phyloP scores from a whole-genome alignment of 2,329 filamentous ascomycete genomes.

The Sphaceloma murrayae region DNA sequence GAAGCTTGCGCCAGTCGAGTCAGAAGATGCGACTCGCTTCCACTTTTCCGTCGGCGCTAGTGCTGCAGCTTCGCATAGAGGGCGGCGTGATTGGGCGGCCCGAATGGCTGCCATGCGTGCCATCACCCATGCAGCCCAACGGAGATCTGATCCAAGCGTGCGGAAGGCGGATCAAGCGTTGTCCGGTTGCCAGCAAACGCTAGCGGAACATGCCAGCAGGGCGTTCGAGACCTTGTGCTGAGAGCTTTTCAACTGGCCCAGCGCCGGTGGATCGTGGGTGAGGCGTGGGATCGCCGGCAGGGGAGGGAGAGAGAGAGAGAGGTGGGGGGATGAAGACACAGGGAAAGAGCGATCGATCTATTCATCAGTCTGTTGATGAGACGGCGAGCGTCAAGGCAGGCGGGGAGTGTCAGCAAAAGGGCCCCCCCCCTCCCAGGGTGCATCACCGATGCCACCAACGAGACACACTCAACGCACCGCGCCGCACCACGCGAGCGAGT shows the following conservation, averaged over 20 bases:
- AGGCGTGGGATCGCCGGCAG: conserved; percentile 1
- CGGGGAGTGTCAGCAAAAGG: no score
- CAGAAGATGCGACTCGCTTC: conserved; percentile 15
- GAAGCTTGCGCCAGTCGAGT: background rate
- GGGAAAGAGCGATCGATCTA: no score
- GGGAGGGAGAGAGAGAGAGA: background rate
- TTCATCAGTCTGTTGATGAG: no score
- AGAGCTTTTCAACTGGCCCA: background rate
- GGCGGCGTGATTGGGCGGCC: background rate
- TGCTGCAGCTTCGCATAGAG: conserved; percentile 14
- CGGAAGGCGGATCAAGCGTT: conserved; percentile 15
- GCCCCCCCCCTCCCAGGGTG: no score
- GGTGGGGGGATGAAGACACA: background rate
- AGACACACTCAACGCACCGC: background rate
- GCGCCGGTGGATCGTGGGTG: background rate
- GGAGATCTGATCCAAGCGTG: conserved; percentile 16
- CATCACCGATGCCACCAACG: no score
- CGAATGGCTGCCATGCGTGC: conserved; percentile 5
- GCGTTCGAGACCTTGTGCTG: conserved; percentile 9
- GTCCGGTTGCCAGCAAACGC: conserved; percentile 6
- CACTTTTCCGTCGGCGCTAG: conserved; percentile 8
- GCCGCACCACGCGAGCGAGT: background rate
- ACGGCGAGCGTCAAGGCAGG: no score
- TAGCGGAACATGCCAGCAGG: conserved; percentile 12
- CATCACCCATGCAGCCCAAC: conserved; percentile 14